Evolutionary conservation across 331 rosid species (phyloP).

Genomic region (Cydonia oblonga): DNA sequence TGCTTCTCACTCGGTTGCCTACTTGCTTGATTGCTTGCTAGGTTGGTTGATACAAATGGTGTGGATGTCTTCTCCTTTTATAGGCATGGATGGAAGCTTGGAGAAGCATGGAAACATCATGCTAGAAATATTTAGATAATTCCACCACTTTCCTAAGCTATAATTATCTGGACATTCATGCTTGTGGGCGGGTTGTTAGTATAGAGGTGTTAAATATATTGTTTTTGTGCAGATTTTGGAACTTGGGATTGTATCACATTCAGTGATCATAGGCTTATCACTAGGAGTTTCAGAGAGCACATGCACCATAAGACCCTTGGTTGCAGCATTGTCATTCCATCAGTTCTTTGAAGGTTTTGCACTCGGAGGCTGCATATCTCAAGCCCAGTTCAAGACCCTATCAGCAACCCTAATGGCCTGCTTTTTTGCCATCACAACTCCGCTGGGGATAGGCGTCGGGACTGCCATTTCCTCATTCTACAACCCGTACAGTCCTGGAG

Average conservation of each 20-base stretch:
- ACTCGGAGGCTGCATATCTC: conserved; percentile 92
- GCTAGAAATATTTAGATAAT: too few species aligned
- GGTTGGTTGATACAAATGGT: too few species aligned
- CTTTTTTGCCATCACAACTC: conserved; percentile 79
- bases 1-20: too few species aligned
- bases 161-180: background rate
- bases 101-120: too few species aligned
- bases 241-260: conserved; percentile 94
- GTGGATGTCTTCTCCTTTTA: too few species aligned
- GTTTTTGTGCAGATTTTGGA: conserved; percentile 58
- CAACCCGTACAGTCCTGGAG: conserved; percentile 61
- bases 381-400: conserved; percentile 65
- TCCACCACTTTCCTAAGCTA: too few species aligned
- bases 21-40: too few species aligned
- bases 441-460: conserved; percentile 64
- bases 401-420: conserved; percentile 68
- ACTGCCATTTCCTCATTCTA: conserved; percentile 46
- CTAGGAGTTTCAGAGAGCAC: conserved; percentile 90
- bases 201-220: background rate
- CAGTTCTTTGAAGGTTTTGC: conserved; percentile 98
- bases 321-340: conserved; percentile 83
- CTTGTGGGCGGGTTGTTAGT: background rate
- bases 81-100: too few species aligned
- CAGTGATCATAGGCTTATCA: conserved; percentile 82
- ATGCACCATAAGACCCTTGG: conserved; percentile 74